Conservation (phyloP, 2,329 filamentous ascomycete genomes). For the Magnaporthiopsis incrustans region DNA sequence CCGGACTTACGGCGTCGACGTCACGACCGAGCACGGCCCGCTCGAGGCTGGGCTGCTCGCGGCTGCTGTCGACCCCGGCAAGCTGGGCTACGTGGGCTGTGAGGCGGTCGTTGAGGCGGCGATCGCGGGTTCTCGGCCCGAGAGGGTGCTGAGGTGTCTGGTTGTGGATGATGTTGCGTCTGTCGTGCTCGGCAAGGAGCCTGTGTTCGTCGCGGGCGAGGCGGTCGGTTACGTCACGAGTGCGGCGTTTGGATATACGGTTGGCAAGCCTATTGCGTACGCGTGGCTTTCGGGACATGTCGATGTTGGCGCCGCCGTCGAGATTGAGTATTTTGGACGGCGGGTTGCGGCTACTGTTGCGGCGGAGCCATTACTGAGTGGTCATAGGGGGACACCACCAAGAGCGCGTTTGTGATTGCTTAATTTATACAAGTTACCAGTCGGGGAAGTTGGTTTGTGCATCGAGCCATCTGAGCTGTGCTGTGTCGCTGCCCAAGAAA, state of each 20-base stretch:
- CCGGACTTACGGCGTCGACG: constrained; percentile 47
- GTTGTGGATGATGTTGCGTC: constrained; percentile 48
- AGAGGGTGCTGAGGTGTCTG: constrained; percentile 36
- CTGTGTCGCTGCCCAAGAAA: constrained; percentile 16
- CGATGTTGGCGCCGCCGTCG: constrained; percentile 39
- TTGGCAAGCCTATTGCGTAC: constrained; percentile 51
- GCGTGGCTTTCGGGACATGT: constrained; percentile 44
- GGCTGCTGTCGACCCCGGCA: constrained; percentile 37
- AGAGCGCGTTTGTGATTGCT: constrained; percentile 1
- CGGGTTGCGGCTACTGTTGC: constrained; percentile 45
- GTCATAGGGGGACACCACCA: neutral
- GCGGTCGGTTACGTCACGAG: constrained; percentile 51
- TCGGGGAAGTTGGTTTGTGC: neutral
- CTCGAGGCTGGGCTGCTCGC: constrained; percentile 50
- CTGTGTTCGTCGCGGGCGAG: constrained; percentile 41
- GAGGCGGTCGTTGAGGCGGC: constrained; percentile 26
- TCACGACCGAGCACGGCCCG: constrained; percentile 53
- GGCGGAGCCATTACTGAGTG: constrained; percentile 32
- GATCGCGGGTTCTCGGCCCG: constrained; percentile 27
- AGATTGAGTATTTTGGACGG: constrained; percentile 54
- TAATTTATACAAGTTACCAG: neutral
- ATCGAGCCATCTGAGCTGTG: constrained; percentile 14
- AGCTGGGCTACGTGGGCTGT: constrained; percentile 40
- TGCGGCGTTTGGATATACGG: constrained; percentile 51
- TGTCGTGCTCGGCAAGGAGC: constrained; percentile 54